Evolutionary conservation across 129 eudicot species (phyloP).

Genomic region (Dittrichia graveolens): DNA sequence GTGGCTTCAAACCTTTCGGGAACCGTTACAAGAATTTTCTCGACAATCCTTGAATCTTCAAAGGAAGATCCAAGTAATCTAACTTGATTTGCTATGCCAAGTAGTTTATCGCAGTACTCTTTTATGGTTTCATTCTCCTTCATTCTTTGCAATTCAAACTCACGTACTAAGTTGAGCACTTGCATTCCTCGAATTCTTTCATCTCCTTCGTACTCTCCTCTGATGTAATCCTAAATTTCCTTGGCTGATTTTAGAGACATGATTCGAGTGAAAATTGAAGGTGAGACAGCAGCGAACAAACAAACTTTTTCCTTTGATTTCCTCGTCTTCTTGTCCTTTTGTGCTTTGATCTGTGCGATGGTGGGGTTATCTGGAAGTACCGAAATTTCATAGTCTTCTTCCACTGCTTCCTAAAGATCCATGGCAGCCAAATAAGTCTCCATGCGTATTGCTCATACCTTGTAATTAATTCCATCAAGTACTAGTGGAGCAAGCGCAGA

Average conservation of each 20-base stretch:
- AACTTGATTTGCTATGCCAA: too few relatives aligned
- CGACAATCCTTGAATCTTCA: too few relatives aligned
- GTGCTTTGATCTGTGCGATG: slow-evolving; percentile 17
- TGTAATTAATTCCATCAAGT: slow-evolving; percentile 11
- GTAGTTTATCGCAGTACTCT: background rate
- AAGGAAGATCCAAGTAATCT: background rate
- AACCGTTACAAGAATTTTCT: background rate
- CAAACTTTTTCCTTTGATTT: slow-evolving; percentile 17
- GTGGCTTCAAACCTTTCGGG: too few relatives aligned
- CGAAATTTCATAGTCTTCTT: background rate
- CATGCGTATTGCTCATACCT: slow-evolving; percentile 7
- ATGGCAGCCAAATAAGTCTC: slow-evolving; percentile 1
- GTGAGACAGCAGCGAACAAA: background rate
- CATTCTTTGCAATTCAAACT: too few relatives aligned
- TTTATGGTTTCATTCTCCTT: too few relatives aligned
- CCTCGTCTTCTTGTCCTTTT: slow-evolving; percentile 10
- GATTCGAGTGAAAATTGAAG: slow-evolving; percentile 14
- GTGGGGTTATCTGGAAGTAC: slow-evolving; percentile 20
- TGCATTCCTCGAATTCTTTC: background rate
- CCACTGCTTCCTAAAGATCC: slow-evolving; percentile 30
- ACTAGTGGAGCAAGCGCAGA: too few relatives aligned
- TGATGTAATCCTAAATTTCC: slow-evolving; percentile 20
- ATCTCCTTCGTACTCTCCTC: slow-evolving; percentile 19
- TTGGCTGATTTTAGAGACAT: slow-evolving; percentile 12
- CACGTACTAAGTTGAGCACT: too few relatives aligned